Base-by-base conservation (phyloP, 2,329 filamentous ascomycete genomes). In the Fusarium brachygibbosum region DNA sequence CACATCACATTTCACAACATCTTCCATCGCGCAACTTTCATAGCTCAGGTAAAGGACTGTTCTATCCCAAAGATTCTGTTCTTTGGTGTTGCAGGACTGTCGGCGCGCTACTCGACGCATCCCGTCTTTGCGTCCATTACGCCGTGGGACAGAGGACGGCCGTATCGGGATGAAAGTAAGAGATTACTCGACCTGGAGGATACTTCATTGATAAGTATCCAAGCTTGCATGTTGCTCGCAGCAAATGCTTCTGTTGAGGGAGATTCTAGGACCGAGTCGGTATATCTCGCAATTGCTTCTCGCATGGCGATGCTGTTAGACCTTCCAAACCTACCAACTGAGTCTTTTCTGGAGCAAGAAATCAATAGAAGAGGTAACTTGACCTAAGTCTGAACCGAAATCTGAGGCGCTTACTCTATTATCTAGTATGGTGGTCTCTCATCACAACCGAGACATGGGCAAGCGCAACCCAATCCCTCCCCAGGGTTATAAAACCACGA, bases 381-480 rank as follows among this genome's bases (percentile, higher is more conserved):
- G 16, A 19, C 1, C 13, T 31, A 4, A 16, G 1, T 14, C 16
- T 53, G 16, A 42, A 32, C 16, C 2, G 11, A 32, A 32, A 34
- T 1, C 3, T 25, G 1, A 42, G 14, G 5, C 5, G 3, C 37
- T 53, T 25, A 53, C 37, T 42, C 19, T 42, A 11, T 34, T n/a
- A 19, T 19, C 8, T 32, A 58, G 55, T 58, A 3, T 58, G 56
- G 56, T 58, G 56, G 56, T 58, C 56, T n/a, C 56, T 58, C 3
- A 52, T 58, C 12, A 58, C 56, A 37, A 58, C 56, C 13, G 56
- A 58, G 17, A 58, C 56, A 44, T 58, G 56, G 56, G 28, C 38
- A n/a, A 58, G 23, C 31, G 51, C 56, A 45, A 55, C 56, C 4
- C 48, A 55, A 28, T 58, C 56, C 13, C 40, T 58, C 1, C 56